Percentiles rank a stretch among this genome's conserved stretches.
Conservation (phyloP, 148 eudicot species). For the Rhododendron mucronatum region DNA sequence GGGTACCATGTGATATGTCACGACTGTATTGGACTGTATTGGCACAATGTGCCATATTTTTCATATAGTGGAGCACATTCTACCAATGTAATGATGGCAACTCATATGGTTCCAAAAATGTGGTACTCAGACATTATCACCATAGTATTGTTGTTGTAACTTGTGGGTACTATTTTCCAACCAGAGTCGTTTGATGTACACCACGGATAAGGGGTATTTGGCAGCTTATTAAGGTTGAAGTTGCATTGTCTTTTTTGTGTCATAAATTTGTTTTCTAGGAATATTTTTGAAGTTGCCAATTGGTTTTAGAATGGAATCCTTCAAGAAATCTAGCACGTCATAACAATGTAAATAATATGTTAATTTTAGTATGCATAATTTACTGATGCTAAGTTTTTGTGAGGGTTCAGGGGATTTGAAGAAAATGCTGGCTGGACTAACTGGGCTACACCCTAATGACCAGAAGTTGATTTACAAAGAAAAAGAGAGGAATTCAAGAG, state of each 20-base stretch:
- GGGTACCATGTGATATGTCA: no score
- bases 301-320: neutral
- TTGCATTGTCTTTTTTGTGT: neutral
- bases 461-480: constrained; percentile 71
- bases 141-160: no score
- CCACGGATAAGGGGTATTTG: no score
- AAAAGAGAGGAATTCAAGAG: constrained; percentile 62
- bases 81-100: no score
- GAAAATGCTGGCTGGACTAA: constrained; percentile 50
- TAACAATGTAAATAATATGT: neutral
- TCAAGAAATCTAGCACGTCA: no score
- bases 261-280: neutral
- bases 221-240: neutral
- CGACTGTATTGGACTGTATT: no score
- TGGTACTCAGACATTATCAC: no score
- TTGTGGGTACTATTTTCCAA: no score
- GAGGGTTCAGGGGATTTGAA: constrained; percentile 61
- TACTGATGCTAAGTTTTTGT: neutral
- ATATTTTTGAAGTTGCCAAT: neutral
- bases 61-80: no score
- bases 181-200: no score
- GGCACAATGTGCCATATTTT: no score
- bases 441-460: constrained; percentile 56
- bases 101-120: no score
- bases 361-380: neutral